Conservation (phyloP, 2,329 filamentous ascomycete genomes). For the Aspergillus calidoustus region DNA sequence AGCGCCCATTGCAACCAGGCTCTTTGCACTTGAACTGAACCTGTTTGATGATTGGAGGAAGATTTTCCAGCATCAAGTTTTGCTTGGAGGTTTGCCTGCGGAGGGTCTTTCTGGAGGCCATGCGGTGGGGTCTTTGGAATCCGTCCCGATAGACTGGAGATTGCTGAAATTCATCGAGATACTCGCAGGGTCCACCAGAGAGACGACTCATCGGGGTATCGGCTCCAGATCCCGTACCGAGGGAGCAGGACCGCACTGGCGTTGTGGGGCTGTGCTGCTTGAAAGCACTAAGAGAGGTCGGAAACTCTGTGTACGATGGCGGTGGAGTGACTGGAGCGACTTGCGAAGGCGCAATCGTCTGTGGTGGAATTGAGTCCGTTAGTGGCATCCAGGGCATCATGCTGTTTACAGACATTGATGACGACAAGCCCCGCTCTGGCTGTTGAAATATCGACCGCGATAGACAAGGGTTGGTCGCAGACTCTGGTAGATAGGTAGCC, state of each 20-base stretch:
- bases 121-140: constrained; percentile 36
- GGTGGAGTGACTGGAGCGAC: constrained; percentile 43
- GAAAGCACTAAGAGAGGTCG: constrained; percentile 38
- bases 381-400: constrained; percentile 43
- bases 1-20: constrained; percentile 50
- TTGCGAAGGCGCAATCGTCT: constrained; percentile 44
- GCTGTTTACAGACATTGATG: constrained; percentile 43
- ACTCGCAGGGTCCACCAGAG: constrained; percentile 39
- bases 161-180: constrained; percentile 40
- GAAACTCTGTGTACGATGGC: constrained; percentile 44
- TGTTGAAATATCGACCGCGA: constrained; percentile 46
- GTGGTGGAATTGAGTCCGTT: constrained; percentile 38
- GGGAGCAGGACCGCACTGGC: constrained; percentile 40
- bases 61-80: constrained; percentile 41
- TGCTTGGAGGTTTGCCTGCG: constrained; percentile 40
- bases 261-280: constrained; percentile 44
- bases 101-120: constrained; percentile 37
- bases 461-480: constrained; percentile 44
- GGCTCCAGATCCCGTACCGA: constrained; percentile 40
- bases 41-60: constrained; percentile 46
- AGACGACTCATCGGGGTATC: constrained; percentile 43
- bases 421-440: constrained; percentile 36
- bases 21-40: constrained; percentile 49
- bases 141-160: constrained; percentile 41
- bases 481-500: constrained; percentile 42